These are phyloP conservation scores for Colletotrichum australisinense DNA, from an alignment of 2,329 filamentous ascomycete species.

Conservation along the genomic window DNA sequence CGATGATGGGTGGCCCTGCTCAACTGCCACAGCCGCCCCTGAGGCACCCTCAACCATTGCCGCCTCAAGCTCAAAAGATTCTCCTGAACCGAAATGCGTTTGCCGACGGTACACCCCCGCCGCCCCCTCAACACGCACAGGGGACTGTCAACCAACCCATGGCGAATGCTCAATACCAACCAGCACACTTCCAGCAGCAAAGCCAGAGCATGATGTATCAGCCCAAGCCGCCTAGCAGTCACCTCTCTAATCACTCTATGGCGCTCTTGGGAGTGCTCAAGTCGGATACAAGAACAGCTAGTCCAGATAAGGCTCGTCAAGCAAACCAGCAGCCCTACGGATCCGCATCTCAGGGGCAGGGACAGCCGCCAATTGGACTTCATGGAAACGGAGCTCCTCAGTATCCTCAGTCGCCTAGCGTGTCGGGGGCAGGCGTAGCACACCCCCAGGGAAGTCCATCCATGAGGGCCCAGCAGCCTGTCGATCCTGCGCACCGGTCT, in stretches of 20 bases:
- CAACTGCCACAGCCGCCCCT: constrained; percentile 34
- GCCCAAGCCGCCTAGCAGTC: constrained; percentile 36
- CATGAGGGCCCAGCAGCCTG: constrained; percentile 43
- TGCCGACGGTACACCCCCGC: constrained; percentile 36
- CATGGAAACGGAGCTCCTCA: constrained; percentile 1
- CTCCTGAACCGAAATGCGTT: constrained; percentile 20
- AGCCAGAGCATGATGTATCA: constrained; percentile 34
- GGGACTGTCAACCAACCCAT: constrained; percentile 17
- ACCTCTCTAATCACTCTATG: constrained; percentile 47
- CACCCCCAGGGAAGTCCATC: constrained; percentile 1
- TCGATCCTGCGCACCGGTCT: constrained; percentile 52
- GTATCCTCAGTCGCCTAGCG: neutral
- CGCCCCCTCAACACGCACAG: constrained; percentile 25
- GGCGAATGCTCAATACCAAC: constrained; percentile 10
- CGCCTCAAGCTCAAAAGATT: constrained; percentile 63
- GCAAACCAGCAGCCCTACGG: neutral
- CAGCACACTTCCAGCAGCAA: constrained; percentile 13
- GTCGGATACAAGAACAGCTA: constrained; percentile 34
- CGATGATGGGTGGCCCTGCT: neutral
- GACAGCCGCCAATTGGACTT: neutral
- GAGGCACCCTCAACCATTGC: constrained; percentile 61
- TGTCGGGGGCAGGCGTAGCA: neutral
- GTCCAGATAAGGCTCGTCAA: neutral
- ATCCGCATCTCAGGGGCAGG: neutral
- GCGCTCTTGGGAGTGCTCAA: constrained; percentile 56